Evolutionary conservation across 1,139 yeast genomes (phyloP).

Genomic region (Debaryomyces singareniensis): DNA sequence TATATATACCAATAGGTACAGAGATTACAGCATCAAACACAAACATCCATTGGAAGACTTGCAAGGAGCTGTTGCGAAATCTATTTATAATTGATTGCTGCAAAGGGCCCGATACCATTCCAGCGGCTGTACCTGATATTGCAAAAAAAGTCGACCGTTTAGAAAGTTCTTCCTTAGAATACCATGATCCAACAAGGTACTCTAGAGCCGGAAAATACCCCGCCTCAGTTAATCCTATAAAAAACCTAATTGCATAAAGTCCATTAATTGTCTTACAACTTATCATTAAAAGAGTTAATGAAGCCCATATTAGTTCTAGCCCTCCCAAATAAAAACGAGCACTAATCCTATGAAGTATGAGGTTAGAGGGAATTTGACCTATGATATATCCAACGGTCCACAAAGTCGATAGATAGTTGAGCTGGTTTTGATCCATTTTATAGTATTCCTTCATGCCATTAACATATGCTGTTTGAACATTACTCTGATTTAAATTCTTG

Average conservation of each 20-base stretch:
- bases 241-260: constrained; percentile 50
- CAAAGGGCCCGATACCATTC: constrained; percentile 38
- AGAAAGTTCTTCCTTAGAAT: constrained; percentile 8
- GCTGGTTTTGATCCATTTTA: constrained; percentile 46
- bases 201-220: constrained; percentile 51
- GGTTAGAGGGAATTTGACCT: constrained; percentile 54
- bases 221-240: constrained; percentile 52
- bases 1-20: constrained; percentile 40
- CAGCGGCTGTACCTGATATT: constrained; percentile 34
- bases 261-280: constrained; percentile 30
- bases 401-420: constrained; percentile 43
- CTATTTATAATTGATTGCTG: constrained; percentile 34
- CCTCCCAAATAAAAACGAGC: constrained; percentile 50
- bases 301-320: constrained; percentile 53
- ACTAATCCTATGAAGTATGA: constrained; percentile 45
- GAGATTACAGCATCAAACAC: constrained; percentile 48
- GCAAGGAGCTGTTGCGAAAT: constrained; percentile 8
- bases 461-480: constrained; percentile 49
- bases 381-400: constrained; percentile 57
- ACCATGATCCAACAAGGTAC: constrained; percentile 12
- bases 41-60: constrained; percentile 49
- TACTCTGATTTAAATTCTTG: constrained; percentile 37
- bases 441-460: constrained; percentile 58
- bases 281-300: constrained; percentile 46
- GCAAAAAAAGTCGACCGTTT: constrained; percentile 19